Evolutionary conservation across 768 basidiomycete genomes (phyloP), one percentile per base, ranked within the genome.

Genomic region (Termitomyces eurrhizus): DNA sequence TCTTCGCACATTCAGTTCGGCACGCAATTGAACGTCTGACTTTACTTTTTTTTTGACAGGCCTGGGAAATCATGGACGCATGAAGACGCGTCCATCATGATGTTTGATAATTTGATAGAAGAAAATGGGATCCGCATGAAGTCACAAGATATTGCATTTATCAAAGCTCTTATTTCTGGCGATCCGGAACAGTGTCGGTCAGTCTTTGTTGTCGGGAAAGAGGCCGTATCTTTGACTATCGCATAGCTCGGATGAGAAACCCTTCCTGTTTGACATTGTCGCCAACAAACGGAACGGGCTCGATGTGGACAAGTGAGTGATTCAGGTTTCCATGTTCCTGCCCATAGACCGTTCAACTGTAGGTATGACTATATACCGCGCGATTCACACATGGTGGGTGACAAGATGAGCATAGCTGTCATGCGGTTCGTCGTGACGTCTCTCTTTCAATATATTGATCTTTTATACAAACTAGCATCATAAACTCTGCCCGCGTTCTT

Each of bases 311-410:
- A 29, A 29, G 29, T 29, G 29, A 29, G 29, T 29, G 29, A 29
- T 29, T 11, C n/a, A 29, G 13, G 9, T 55, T 1, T 32, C 14
- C 14, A 33, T 21, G 5, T 4, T 32, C 21, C 3, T 44, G 11
- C 16, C n/a, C n/a, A n/a, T n/a, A 26, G 11, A 29, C 39, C 11
- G 14, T 39, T 42, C 13, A 29, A 9, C 29, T 32, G 8, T 49
- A 92, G 91, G 64, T 89, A 92, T 56, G 92, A 94, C 67, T 94
- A 94, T 63, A 90, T 94, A 58, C 76, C 83, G 7, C 78, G 92
- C 2, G 92, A 94, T 67, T 84, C 83, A 0, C 83, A 85, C 54
- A 86, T 86, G 66, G 82, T 91, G 37, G 91, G 90, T 13, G 86
- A 89, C 48, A 76, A 78, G 62, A 80, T 75, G 75, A 82, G 67